These are phyloP conservation scores for Trametes cubensis DNA, from an alignment of 768 basidiomycete genomes.

Conservation along the genomic window DNA sequence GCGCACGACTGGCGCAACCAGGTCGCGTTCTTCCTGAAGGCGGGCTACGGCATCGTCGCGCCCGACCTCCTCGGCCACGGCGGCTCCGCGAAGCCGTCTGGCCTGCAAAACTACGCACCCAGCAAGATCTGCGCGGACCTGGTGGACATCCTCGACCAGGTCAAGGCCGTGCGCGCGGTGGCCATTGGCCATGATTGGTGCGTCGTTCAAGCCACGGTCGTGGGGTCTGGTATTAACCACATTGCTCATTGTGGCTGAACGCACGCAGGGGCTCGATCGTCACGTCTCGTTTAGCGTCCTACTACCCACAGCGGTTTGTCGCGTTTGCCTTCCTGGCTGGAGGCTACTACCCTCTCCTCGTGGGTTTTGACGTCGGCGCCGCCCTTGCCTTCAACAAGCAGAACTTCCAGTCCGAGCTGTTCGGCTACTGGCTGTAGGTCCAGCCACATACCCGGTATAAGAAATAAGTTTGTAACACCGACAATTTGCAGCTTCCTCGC, in stretches of 20 bases:
- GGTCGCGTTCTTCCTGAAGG: conserved; percentile 40
- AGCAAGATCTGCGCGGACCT: conserved; percentile 35
- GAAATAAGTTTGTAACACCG: not conserved
- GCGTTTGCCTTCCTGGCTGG: conserved; percentile 43
- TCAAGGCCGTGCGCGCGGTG: conserved; percentile 33
- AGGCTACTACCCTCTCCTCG: conserved; percentile 36
- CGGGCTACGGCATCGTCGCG: conserved; percentile 47
- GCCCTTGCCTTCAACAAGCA: conserved; percentile 33
- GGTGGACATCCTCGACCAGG: conserved; percentile 38
- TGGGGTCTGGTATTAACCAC: not conserved
- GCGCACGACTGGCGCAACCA: conserved; percentile 47
- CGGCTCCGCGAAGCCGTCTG: conserved; percentile 45
- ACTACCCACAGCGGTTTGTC: conserved; percentile 44
- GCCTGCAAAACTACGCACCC: conserved; percentile 31
- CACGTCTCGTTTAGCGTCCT: conserved; percentile 40
- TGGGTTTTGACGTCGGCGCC: conserved; percentile 32
- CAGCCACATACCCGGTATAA: too few species aligned
- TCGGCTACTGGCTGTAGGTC: conserved; percentile 45
- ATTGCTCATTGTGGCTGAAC: not conserved
- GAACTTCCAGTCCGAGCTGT: conserved; percentile 39
- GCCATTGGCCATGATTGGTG: conserved; percentile 42
- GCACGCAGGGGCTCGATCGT: conserved; percentile 40
- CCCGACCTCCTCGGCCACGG: conserved; percentile 54
- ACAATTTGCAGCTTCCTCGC: conserved; percentile 26
- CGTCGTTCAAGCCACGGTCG: not conserved